A percentile compares a stretch with the other conserved stretches of the same genome.
Evolutionary conservation across 2,329 filamentous ascomycete genomes (phyloP).

Genomic region (Diaporthe sp.): DNA sequence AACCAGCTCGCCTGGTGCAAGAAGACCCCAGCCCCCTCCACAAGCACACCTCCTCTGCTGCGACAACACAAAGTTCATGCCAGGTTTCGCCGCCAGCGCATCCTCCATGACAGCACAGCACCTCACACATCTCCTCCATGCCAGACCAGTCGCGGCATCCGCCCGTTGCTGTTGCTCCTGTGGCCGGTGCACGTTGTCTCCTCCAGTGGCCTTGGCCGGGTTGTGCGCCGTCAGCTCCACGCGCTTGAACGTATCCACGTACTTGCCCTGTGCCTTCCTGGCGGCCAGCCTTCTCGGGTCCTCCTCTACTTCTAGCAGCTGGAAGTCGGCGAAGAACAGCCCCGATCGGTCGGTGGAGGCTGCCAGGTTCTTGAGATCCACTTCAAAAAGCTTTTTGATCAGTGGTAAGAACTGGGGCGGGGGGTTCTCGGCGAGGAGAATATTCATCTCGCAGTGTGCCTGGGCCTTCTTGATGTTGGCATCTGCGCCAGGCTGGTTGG

Average conservation of each 20-base stretch:
- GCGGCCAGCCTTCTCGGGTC: conserved; percentile 63
- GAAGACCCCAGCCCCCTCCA: conserved; percentile 65
- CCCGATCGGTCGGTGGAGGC: conserved; percentile 73
- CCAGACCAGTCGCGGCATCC: conserved; percentile 55
- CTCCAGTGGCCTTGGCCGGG: conserved; percentile 47
- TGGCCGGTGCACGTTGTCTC: background rate
- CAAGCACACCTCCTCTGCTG: conserved; percentile 71
- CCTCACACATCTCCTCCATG: conserved; percentile 67
- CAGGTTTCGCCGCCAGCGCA: conserved; percentile 60
- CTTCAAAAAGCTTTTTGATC: conserved; percentile 75
- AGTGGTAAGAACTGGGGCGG: conserved; percentile 66
- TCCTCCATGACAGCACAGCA: conserved; percentile 79
- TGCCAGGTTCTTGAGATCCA: conserved; percentile 70
- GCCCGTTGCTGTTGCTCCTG: conserved; percentile 33
- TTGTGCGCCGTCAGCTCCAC: conserved; percentile 69
- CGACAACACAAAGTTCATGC: conserved; percentile 66
- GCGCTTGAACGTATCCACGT: conserved; percentile 72
- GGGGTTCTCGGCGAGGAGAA: conserved; percentile 65
- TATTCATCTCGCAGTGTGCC: conserved; percentile 63
- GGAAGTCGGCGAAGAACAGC: conserved; percentile 81
- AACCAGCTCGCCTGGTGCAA: conserved; percentile 48
- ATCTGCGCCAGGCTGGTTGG: conserved; percentile 56
- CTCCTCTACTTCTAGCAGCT: conserved; percentile 76
- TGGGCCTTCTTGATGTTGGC: conserved; percentile 61
- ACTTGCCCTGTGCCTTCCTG: conserved; percentile 54